Evolutionary conservation across 805 yeast species (phyloP), one percentile per base, ranked within the genome.

Genomic region (Huiozyma sinensis): DNA sequence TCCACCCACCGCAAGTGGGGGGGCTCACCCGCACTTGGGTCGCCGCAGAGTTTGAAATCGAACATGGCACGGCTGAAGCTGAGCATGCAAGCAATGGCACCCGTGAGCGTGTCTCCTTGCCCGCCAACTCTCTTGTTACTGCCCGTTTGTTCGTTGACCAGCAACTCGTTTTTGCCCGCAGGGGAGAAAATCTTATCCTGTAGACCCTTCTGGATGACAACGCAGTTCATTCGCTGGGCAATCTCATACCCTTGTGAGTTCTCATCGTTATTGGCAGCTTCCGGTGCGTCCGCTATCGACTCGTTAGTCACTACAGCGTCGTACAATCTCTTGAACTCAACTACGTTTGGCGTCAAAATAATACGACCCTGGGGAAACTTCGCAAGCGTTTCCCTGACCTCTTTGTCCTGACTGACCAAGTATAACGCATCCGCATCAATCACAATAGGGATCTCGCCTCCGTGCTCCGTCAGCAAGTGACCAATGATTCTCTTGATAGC

Each of bases 71-170:
- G 57, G 6, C 83, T 77, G 95, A 95, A 90, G 5, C 86, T 84
- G 32, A 84, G 56, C 54, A 90, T 69, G 0, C 95, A 81, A 1
- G 89, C 88, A n/a, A 88, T 64, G 27, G 85, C 68, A 0, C 98
- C 98, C 0, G 90, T 76, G 35, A 92, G 61, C 0, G 96, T 83
- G 55, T 92, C 98, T 28, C 98, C 98, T 65, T 92, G 97, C 0
- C 98, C 98, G 9, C 97, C 96, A 6, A 85, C 94, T 43, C 98
- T 71, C 56, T 85, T 82, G 41, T 66, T 63, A 6, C 92, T 81
- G 1, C 97, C 97, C 11, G 60, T 54, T 31, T 67, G 56, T 33
- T 69, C 70, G 48, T 71, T 73, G 3, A 64, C 53, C 6, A 84
- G 49, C 5, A 65, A 54, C 8, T 7, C 30, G 6, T 33, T 30